Conservation (phyloP, 164 flowering plant genomes). For the Kalanchoe fedtschenkoi region DNA sequence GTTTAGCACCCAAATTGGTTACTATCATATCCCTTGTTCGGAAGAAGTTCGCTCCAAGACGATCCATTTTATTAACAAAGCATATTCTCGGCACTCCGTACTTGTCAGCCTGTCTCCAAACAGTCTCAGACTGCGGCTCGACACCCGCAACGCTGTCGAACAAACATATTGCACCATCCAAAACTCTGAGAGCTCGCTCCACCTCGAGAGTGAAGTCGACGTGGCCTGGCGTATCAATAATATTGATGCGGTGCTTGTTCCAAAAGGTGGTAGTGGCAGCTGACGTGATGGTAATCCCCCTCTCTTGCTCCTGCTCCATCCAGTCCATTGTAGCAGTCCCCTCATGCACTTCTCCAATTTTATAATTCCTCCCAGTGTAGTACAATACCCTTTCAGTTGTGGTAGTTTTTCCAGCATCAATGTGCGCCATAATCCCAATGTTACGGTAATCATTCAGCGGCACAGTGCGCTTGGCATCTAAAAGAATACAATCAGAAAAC, state of each 20-base stretch:
- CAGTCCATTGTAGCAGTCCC: constrained; percentile 99
- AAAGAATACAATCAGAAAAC: constrained; percentile 5
- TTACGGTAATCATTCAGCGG: constrained; percentile 79
- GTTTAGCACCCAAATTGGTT: constrained; percentile 89
- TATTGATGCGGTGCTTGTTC: constrained; percentile 82
- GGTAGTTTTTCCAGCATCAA: constrained; percentile 96
- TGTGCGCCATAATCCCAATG: constrained; percentile 98
- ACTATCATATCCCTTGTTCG: constrained; percentile 92
- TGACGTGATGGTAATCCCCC: constrained; percentile 94
- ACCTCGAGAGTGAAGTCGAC: constrained; percentile 98
- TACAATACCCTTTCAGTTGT: constrained; percentile 80
- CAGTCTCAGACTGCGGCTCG: constrained; percentile 96
- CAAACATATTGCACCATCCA: constrained; percentile 92
- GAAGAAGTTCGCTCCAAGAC: constrained; percentile 90
- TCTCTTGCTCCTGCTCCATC: constrained; percentile 99
- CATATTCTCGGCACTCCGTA: constrained; percentile 93
- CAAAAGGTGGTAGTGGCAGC: constrained; percentile 93
- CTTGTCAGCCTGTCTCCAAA: constrained; percentile 95
- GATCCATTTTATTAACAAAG: constrained; percentile 96
- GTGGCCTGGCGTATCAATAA: constrained; percentile 96
- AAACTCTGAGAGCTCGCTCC: constrained; percentile 89
- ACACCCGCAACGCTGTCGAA: constrained; percentile 99
- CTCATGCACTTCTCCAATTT: constrained; percentile 94
- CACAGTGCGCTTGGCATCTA: constrained; percentile 55
- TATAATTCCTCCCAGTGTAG: constrained; percentile 89